A percentile compares a stretch with the other conserved stretches of the same genome.
phyloP scores from a whole-genome alignment of 768 basidiomycete genomes.

The Holtermannia corniformis region DNA sequence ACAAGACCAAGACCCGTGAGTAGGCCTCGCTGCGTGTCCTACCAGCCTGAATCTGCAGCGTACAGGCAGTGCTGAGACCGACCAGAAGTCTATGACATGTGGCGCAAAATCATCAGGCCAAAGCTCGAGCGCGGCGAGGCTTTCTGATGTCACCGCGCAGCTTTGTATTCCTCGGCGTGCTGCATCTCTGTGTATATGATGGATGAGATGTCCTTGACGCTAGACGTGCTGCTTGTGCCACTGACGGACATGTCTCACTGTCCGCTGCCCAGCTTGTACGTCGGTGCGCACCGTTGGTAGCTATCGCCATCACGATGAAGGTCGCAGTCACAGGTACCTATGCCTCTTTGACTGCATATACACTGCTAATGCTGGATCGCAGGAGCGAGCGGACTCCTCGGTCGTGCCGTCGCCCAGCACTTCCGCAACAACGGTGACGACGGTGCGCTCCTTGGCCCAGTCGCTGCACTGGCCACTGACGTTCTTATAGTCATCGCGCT shows the following conservation, averaged over 20 bases:
- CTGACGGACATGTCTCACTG: too few species aligned
- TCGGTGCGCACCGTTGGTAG: too few species aligned
- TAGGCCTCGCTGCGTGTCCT: not conserved
- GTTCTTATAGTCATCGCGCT: conserved; percentile 51
- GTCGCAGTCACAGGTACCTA: conserved; percentile 7
- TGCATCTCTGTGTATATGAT: too few species aligned
- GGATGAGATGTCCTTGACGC: too few species aligned
- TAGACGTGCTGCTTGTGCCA: too few species aligned
- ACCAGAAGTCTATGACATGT: conserved; percentile 25
- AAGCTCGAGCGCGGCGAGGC: conserved; percentile 19
- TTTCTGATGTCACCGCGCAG: too few species aligned
- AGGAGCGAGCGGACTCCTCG: conserved; percentile 91
- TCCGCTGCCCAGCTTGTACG: too few species aligned
- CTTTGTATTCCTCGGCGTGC: too few species aligned
- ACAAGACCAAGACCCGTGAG: conserved; percentile 20
- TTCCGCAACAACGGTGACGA: conserved; percentile 46
- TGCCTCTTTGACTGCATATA: not conserved
- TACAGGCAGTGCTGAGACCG: not conserved
- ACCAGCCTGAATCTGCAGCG: too few species aligned
- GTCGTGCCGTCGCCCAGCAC: conserved; percentile 62
- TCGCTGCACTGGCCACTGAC: not conserved
- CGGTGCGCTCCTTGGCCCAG: conserved; percentile 23
- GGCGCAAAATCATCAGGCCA: conserved; percentile 25
- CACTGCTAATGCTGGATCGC: conserved; percentile 4
- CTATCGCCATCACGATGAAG: conserved; percentile 9